Evolutionary conservation across 2,329 filamentous ascomycete genomes (phyloP), one percentile per base, ranked within the genome.

Genomic region (Cladosporium sp.): DNA sequence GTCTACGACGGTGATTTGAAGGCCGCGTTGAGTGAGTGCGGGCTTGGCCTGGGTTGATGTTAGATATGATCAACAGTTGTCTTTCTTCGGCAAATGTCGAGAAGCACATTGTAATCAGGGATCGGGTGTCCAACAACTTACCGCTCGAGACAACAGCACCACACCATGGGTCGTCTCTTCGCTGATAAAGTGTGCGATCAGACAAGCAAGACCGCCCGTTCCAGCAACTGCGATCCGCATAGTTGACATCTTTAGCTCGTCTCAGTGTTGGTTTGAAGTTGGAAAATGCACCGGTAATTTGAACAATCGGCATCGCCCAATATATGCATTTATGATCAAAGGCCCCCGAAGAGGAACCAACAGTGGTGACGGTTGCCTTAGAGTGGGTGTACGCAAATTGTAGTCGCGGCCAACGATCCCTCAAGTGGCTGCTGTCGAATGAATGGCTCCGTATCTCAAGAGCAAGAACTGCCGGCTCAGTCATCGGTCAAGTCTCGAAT

Each of bases 1-100:
- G 79, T 92, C 83, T n/a, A 92, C 88, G 49, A 86, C 80, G 65
- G 87, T 81, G 57, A 92, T 86, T 76, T 92, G 90, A 71, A 89
- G 89, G 55, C 84, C 86, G 66, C 84, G 81, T 14, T 80, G 75
- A 55, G 81, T 80, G 65, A 88, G 83, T 67, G 85, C 82, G 44
- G 85, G 80, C 71, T 87, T 85, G 55, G 78, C 73, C 87, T 89
- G 64, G 65, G 15, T 7, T 32, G n/a, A 21, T 62, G 64, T 72
- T 49, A 74, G 69, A 44, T 15, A 61, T 12, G 12, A 49, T 52
- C n/a, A 36, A n/a, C 18, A 32, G 14, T 15, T 36, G 11, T 36
- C 34, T 12, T 4, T 34, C 21, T 36, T 26, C n/a, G 4, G 2
- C n/a, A 12, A 1, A 11, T 21, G 8, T 47, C n/a, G 41, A 21